phyloP scores from a whole-genome alignment of 2,329 filamentous ascomycete genomes.

The Fusarium verticillioides region DNA sequence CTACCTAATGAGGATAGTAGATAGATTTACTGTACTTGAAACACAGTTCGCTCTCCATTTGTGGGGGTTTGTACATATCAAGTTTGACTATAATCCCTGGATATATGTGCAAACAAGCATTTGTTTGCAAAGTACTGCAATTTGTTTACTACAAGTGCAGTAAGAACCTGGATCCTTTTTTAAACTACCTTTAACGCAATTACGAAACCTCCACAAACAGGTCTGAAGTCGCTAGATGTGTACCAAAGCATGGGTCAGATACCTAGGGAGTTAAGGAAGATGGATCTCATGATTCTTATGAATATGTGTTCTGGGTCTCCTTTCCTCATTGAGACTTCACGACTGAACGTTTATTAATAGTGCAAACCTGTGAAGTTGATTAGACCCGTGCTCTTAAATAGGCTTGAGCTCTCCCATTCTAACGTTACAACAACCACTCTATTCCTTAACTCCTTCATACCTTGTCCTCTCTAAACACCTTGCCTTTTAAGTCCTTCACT shows the following conservation, averaged over 20 bases:
- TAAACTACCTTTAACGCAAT: neutral
- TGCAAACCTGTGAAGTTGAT: neutral
- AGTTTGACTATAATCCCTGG: neutral
- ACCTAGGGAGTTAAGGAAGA: neutral
- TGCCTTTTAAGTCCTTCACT: neutral
- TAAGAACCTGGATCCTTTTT: neutral
- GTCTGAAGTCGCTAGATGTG: neutral
- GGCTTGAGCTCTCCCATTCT: neutral
- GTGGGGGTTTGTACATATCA: neutral
- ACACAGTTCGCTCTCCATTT: neutral
- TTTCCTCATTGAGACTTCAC: neutral
- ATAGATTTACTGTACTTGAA: neutral
- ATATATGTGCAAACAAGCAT: neutral
- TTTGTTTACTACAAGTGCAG: neutral
- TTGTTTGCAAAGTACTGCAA: neutral
- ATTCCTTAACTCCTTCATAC: neutral
- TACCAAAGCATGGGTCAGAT: neutral
- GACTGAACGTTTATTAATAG: neutral
- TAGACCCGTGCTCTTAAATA: neutral
- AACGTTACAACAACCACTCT: neutral
- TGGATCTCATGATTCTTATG: neutral
- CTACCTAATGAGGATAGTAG: neutral
- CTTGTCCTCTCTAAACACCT: neutral
- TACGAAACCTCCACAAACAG: neutral
- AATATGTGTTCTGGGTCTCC: neutral